Conservation (phyloP, 225 moss, liverwort and hornwort genomes). For the Lunularia cruciata region DNA sequence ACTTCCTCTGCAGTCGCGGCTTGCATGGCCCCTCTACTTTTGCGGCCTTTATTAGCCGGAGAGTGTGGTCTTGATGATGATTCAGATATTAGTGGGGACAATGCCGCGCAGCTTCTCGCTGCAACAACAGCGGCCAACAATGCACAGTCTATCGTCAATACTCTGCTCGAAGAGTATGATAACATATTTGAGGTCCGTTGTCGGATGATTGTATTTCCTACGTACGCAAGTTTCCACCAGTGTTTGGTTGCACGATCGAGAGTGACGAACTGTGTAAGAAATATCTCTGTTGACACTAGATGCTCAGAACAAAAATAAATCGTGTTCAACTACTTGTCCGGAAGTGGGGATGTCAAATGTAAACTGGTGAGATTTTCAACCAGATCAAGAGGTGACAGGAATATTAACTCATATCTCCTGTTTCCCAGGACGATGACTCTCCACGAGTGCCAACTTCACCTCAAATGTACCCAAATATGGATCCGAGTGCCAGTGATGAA, state of each 20-base stretch:
- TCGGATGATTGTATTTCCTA: too few species aligned
- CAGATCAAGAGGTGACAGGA: background rate
- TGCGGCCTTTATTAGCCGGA: conserved; percentile 88
- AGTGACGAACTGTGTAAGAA: too few species aligned
- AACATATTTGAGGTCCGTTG: conserved; percentile 82
- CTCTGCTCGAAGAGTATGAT: conserved; percentile 88
- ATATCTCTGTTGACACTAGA: too few species aligned
- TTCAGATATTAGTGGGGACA: conserved; percentile 86
- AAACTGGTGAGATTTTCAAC: too few species aligned
- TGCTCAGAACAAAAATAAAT: too few species aligned
- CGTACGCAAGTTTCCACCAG: too few species aligned
- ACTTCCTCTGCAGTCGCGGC: conserved; percentile 95
- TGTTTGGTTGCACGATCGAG: too few species aligned
- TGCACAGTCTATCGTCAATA: conserved; percentile 93
- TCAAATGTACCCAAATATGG: conserved; percentile 70
- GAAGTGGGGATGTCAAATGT: too few species aligned
- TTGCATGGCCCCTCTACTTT: conserved; percentile 94
- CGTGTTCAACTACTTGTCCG: too few species aligned
- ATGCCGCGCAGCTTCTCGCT: conserved; percentile 93
- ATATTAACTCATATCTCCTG: background rate
- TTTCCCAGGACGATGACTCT: conserved; percentile 65
- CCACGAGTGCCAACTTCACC: conserved; percentile 69
- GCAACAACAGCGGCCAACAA: conserved; percentile 98
- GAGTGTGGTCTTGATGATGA: conserved; percentile 97
- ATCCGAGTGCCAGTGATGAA: conserved; percentile 78